Evolutionary conservation across 352 stramenopile species (phyloP), one percentile per base, ranked within the genome.

Genomic region (Globisporangium nagaii): DNA sequence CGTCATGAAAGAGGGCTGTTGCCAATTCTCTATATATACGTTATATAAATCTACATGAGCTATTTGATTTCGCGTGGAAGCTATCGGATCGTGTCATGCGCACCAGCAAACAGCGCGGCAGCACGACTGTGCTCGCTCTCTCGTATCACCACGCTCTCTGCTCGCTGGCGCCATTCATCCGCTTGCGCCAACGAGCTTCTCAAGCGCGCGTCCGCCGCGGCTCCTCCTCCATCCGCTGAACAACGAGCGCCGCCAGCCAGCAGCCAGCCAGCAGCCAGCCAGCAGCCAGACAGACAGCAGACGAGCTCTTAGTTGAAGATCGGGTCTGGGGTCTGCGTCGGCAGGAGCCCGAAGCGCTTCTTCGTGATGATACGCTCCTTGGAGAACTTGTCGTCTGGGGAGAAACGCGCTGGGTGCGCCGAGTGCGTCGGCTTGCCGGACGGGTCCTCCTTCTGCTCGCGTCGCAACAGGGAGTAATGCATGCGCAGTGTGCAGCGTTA

Each of bases 321-420:
- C 63, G 81, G 81, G 66, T 93, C 85, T 15, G 88, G 89, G 54
- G 80, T 79, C 77, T 98, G 93, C 58, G 96, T 98, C 41, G 96
- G 89, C 63, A 99, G 93, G 58, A 99, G 85, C 36, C 92, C 90
- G 73, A 98, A 99, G 65, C 97, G 83, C 71, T 98, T 99, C 81
- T 99, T 99, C 48, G 84, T 97, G 40, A 91, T 97, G 59, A 99
- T 96, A 48, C 97, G 86, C 81, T 99, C 95, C 75, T 96, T 88
- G 42, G 91, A 98, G 75, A 99, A 99, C 85, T 99, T 99, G 77
- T 99, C 97, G 75, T 99, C 97, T 0, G 97, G 97, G 62, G 94
- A 99, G 78, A 99, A 99, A 59, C 97, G 85, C 43, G 97, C 97
- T 34, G 70, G 97, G 80, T 99, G 97, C 19, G 97, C 97, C 58